These are phyloP conservation scores for Saturnispora diversa DNA, from an alignment of 805 yeast genomes.

Conservation along the genomic window DNA sequence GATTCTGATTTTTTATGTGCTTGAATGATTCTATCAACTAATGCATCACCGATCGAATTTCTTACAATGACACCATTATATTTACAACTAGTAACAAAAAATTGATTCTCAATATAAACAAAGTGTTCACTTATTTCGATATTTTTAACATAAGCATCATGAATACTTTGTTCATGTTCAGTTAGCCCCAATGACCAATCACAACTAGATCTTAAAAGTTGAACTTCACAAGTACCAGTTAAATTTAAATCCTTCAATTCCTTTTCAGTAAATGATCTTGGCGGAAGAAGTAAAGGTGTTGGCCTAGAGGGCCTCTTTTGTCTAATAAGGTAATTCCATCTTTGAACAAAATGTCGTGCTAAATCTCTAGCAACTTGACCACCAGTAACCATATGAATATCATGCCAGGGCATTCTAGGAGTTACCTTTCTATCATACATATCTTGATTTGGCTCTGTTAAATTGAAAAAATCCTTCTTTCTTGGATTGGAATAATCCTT, in stretches of 20 bases:
- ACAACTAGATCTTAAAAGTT: conserved; percentile 81
- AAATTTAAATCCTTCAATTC: conserved; percentile 56
- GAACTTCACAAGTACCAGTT: conserved; percentile 87
- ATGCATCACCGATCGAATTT: conserved; percentile 90
- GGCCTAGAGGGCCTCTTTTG: conserved; percentile 92
- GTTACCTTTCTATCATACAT: conserved; percentile 75
- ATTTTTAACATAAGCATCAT: conserved; percentile 81
- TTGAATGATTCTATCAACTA: conserved; percentile 89
- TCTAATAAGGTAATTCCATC: conserved; percentile 91
- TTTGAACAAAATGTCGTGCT: conserved; percentile 88
- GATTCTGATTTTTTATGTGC: conserved; percentile 68
- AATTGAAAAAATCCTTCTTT: conserved; percentile 71
- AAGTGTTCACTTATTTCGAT: conserved; percentile 91
- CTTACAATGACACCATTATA: conserved; percentile 78
- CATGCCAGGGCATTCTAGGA: conserved; percentile 99
- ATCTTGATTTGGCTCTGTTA: conserved; percentile 82
- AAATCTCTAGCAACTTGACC: conserved; percentile 94
- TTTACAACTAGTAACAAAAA: conserved; percentile 82
- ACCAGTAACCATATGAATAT: conserved; percentile 89
- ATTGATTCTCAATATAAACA: conserved; percentile 92
- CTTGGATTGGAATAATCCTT: conserved; percentile 97
- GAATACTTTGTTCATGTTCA: conserved; percentile 81
- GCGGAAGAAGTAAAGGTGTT: conserved; percentile 89
- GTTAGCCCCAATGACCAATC: conserved; percentile 89
- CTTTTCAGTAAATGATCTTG: conserved; percentile 71